A percentile compares a stretch with the other conserved stretches of the same genome.
phyloP scores from a whole-genome alignment of 2,329 filamentous ascomycete genomes.

The Cadophora malorum region DNA sequence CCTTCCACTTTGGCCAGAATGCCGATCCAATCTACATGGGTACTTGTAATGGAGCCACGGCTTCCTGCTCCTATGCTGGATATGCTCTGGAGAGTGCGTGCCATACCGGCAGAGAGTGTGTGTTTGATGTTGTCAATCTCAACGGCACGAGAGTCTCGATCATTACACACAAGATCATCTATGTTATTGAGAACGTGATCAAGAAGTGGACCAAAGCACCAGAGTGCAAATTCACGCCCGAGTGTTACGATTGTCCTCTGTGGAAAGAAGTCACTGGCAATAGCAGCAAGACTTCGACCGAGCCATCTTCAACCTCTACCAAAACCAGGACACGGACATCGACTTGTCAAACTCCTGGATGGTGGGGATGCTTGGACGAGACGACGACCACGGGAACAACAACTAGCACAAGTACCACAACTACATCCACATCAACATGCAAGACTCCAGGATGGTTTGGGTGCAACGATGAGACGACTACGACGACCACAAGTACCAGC shows the following conservation, averaged over 20 bases:
- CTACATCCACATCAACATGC: slow-evolving; percentile 49
- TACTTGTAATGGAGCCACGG: slow-evolving; percentile 87
- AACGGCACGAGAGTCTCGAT: slow-evolving; percentile 92
- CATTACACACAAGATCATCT: slow-evolving; percentile 87
- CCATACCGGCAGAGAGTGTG: slow-evolving; percentile 85
- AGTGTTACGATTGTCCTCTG: slow-evolving; percentile 86
- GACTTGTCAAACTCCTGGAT: slow-evolving; percentile 90
- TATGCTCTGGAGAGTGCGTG: slow-evolving; percentile 95
- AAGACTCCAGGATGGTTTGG: slow-evolving; percentile 55
- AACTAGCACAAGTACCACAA: slow-evolving; percentile 42
- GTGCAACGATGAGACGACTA: slow-evolving; percentile 56
- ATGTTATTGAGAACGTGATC: slow-evolving; percentile 87
- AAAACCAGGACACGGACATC: slow-evolving; percentile 75
- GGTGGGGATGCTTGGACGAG: slow-evolving; percentile 65
- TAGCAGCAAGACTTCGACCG: slow-evolving; percentile 77
- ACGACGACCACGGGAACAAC: slow-evolving; percentile 37
- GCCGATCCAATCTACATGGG: slow-evolving; percentile 96
- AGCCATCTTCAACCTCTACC: slow-evolving; percentile 62
- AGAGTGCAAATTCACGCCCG: slow-evolving; percentile 74
- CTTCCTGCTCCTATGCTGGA: slow-evolving; percentile 87
- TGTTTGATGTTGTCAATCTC: slow-evolving; percentile 91
- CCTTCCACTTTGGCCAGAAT: slow-evolving; percentile 92
- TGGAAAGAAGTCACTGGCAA: slow-evolving; percentile 85
- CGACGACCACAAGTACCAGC: slow-evolving; percentile 47
- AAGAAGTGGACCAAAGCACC: slow-evolving; percentile 83